phyloP scores from a whole-genome alignment of 345 rosid species.

The Brassica napus region Da-Ae NC_063440.1:10884001-10884500 shows the following conservation, averaged over 20 bases:
- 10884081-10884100: conserved; percentile 20
- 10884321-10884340: background rate
- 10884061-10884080: conserved; percentile 21
- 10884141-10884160: conserved; percentile 1
- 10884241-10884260: conserved; percentile 13
- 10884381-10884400: background rate
- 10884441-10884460: conserved; percentile 7
- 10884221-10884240: conserved; percentile 8
- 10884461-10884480: conserved; percentile 15
- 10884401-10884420: background rate
- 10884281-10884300: background rate
- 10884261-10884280: background rate
- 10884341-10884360: conserved; percentile 4
- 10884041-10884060: conserved; percentile 45
- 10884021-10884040: conserved; percentile 47
- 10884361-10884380: conserved; percentile 19
- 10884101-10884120: conserved; percentile 9
- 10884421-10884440: conserved; percentile 11
- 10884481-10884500: conserved; percentile 73
- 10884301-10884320: conserved; percentile 1
- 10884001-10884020: too few relatives aligned
- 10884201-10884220: conserved; percentile 7
- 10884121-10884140: background rate
- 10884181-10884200: background rate
- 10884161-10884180: background rate